Evolutionary conservation across 352 stramenopile genomes (phyloP).

Genomic region (Phytophthora podocarpi): DNA sequence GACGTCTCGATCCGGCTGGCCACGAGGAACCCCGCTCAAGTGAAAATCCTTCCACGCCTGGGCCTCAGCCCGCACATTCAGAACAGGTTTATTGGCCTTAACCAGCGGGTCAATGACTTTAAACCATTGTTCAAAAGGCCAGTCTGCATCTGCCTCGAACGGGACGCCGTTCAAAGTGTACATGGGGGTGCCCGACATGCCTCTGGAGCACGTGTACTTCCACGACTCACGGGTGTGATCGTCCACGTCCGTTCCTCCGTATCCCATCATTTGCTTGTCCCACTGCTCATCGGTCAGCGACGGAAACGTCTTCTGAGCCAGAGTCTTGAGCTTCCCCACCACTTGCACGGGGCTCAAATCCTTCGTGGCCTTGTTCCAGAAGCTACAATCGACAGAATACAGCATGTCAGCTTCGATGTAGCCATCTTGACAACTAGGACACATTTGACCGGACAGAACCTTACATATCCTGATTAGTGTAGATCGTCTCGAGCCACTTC

Average conservation of each 20-base stretch:
- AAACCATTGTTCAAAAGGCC: slow-evolving; percentile 71
- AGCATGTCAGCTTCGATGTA: neutral
- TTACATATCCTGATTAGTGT: slow-evolving; percentile 79
- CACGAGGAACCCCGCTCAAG: slow-evolving; percentile 47
- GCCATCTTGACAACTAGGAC: neutral
- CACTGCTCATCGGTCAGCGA: slow-evolving; percentile 66
- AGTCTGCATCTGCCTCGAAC: slow-evolving; percentile 70
- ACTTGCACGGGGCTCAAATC: slow-evolving; percentile 76
- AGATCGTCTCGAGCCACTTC: slow-evolving; percentile 82
- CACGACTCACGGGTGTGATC: slow-evolving; percentile 60
- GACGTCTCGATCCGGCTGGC: slow-evolving; percentile 58
- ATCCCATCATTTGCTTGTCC: slow-evolving; percentile 74
- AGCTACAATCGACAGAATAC: slow-evolving; percentile 35
- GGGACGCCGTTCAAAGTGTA: slow-evolving; percentile 85
- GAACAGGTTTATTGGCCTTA: slow-evolving; percentile 38
- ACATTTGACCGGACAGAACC: neutral
- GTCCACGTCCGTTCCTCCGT: slow-evolving; percentile 75
- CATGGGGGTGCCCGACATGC: slow-evolving; percentile 74
- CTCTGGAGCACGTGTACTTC: slow-evolving; percentile 84
- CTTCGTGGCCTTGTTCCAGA: slow-evolving; percentile 85
- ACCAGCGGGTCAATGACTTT: slow-evolving; percentile 56
- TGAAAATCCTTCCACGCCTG: slow-evolving; percentile 54
- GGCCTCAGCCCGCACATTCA: slow-evolving; percentile 41
- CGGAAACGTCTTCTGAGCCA: slow-evolving; percentile 76
- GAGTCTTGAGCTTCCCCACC: slow-evolving; percentile 51